These are phyloP conservation scores for Thalassiosira profunda DNA, from an alignment of 108 stramenopile genomes.

Conservation along the genomic window DNA sequence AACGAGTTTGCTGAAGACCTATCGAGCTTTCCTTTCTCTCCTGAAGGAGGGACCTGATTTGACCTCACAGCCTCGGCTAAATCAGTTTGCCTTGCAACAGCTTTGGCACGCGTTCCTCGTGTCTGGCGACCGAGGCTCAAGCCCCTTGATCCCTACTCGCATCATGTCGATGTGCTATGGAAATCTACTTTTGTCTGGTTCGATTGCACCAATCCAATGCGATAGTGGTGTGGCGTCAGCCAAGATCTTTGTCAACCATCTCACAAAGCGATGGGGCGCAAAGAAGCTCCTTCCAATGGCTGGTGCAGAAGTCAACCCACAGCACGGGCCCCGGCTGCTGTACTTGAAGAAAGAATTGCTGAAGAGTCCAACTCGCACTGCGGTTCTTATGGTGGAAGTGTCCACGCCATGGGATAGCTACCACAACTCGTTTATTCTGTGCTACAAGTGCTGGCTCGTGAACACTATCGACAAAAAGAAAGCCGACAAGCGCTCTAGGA, in stretches of 20 bases:
- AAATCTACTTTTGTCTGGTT: constrained; percentile 11
- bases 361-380: constrained; percentile 8
- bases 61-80: not conserved
- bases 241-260: constrained; percentile 8
- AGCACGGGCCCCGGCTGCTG: not conserved
- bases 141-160: not conserved
- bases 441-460: constrained; percentile 37
- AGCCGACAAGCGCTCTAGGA: not conserved
- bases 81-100: constrained; percentile 25
- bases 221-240: constrained; percentile 12
- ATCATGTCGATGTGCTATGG: constrained; percentile 26
- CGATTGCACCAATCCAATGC: constrained; percentile 13
- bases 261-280: constrained; percentile 9
- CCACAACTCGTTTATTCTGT: constrained; percentile 19
- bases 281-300: not conserved
- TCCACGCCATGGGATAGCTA: constrained; percentile 14
- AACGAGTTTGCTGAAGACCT: constrained; percentile 14
- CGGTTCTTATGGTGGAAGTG: constrained; percentile 24
- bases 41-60: constrained; percentile 6
- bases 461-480: constrained; percentile 12
- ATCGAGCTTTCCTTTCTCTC: constrained; percentile 10
- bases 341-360: constrained; percentile 25
- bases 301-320: not conserved
- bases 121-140: constrained; percentile 4
- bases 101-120: constrained; percentile 14